Base-by-base conservation (phyloP, 1,139 yeast genomes). In the Debaryomycetaceae sp. region DNA sequence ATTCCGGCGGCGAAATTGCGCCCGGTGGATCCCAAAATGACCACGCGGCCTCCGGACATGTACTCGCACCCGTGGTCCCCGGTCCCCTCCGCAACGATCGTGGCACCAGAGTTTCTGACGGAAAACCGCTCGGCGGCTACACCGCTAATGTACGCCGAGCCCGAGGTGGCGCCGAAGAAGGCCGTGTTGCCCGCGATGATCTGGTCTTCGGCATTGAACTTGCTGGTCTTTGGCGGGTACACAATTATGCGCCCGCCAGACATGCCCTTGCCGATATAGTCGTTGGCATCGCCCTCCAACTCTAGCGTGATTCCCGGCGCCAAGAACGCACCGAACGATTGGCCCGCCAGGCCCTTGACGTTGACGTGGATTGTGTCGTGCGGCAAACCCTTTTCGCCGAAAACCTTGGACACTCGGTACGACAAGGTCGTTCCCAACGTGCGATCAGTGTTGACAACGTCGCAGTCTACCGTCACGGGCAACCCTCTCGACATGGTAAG, bases 11-110 rank as follows among this genome's bases (percentile, higher is more conserved):
- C 97, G 55, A 90, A 90, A 64, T 86, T 81, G 43, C 97, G 77
- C 36, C 95, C 97, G 48, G 95, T 82, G 33, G 77, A 61, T 29
- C 97, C 95, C 43, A 90, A 71, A 31, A 90, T 85, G 51, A 90
- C 83, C 37, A 90, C 95, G 48, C 97, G 77, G 54, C 98, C 98
- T 55, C 98, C 97, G 47, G 97, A 86, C 98, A 90, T 90, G 64
- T 90, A 90, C 59, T 90, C 98, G 65, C 96, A 90, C 32, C 98
- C 97, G 55, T 90, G 96, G 53, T 87, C 96, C 65, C 98, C 98
- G 39, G 85, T 80, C 51, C 95, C 95, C 62, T 90, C 98, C 40
- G 85, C 86, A 39, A 90, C 97, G 40, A 94, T 92, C 35, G 79
- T 80, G 25, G 97, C 97, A 58, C 98, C 98, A 25, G 97, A 90